Percentiles rank a stretch among this genome's conserved stretches.
Conservation (phyloP, 805 yeast species). For the Kurtzmaniella fragi region DNA sequence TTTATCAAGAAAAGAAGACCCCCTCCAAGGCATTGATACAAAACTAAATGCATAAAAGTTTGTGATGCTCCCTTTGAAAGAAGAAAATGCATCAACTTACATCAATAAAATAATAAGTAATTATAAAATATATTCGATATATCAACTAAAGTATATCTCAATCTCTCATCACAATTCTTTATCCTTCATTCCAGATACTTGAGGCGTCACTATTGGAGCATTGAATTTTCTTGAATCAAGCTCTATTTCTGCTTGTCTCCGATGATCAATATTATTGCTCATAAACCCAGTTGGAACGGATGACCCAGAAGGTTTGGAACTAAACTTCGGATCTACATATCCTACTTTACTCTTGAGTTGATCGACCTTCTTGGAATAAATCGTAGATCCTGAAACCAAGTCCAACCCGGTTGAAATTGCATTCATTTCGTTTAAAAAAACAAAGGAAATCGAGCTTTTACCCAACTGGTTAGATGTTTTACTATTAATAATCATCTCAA, state of each 20-base stretch:
- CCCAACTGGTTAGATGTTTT: too few species aligned
- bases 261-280: neutral
- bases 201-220: slow-evolving; percentile 1
- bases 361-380: neutral
- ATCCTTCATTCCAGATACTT: slow-evolving; percentile 4
- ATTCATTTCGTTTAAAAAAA: slow-evolving; percentile 16
- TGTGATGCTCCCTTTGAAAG: neutral
- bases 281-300: slow-evolving; percentile 4
- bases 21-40: slow-evolving; percentile 5
- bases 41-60: neutral
- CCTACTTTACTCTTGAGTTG: slow-evolving; percentile 4
- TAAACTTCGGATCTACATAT: too few species aligned
- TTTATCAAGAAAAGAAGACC: slow-evolving; percentile 10
- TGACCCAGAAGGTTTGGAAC: neutral
- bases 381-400: slow-evolving; percentile 6
- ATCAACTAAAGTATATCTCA: too few species aligned
- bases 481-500: too few species aligned
- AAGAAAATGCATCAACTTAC: too few species aligned
- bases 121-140: too few species aligned
- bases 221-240: neutral
- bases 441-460: neutral
- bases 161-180: slow-evolving; percentile 5
- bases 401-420: slow-evolving; percentile 14
- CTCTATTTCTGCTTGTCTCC: neutral
- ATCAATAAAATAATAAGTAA: too few species aligned